Base-by-base conservation (phyloP, 225 moss, liverwort and hornwort genomes). In the Polytrichum commune region DNA sequence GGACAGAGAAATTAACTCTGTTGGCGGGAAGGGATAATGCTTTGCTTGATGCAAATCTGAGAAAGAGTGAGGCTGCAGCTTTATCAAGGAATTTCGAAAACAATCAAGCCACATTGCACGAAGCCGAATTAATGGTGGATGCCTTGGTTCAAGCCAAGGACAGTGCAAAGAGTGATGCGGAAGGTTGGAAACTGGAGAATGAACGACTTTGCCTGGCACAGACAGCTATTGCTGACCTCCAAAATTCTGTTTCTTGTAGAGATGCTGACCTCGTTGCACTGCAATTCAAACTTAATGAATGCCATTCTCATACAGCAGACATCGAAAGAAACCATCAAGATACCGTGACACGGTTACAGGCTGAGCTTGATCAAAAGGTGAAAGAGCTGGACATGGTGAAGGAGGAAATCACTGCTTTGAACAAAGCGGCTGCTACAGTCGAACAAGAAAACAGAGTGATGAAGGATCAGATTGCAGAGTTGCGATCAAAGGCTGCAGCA, bases 71-170 rank as follows among this genome's bases (percentile, higher is more conserved):
- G 74, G 84, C 91, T 62, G 84, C 82, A 19, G 69, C 73, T 8
- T 57, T 89, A 72, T 77, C 74, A 9, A 82, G 86, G 60, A 86
- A 86, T 64, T 89, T 91, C 56, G 67, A 89, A 70, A 78, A 79
- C 23, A 72, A 82, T 55, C 91, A 86, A 73, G 72, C 82, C 4
- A 89, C 84, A 13, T 72, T 91, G 75, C 73, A 68, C 63, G 91
- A 91, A 76, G 84, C 84, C 55, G 82, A 87, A 71, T 64, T 69
- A 38, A 80, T 89, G 56, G 81, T 91, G 24, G 82, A 91, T 81
- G 84, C 89, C 19, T 77, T 91, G 35, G 86, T 91, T 7, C 82
- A 75, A 77, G 91, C 89, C 6, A 86, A 91, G 65, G 84, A 89
- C 64, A 81, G 64, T 70, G 86, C 86, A 4, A 90, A 84, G 55